Percentiles rank a stretch among this genome's conserved stretches.
These are phyloP conservation scores for Eleusine indica DNA, from an alignment of 176 grass and related monocot genomes.

Conservation along the genomic window DNA sequence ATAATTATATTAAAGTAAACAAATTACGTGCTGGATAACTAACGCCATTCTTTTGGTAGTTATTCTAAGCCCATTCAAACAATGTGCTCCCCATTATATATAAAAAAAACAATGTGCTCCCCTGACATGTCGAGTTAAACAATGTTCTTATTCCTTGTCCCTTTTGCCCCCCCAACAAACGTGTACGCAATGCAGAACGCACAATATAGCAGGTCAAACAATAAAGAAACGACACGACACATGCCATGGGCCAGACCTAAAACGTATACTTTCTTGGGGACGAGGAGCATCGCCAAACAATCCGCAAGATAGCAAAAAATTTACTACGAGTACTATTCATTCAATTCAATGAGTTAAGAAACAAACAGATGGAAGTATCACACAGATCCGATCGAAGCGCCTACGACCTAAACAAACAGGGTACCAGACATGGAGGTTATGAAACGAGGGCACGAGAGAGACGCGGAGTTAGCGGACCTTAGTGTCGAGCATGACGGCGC, in stretches of 20 bases:
- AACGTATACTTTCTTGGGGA: not conserved
- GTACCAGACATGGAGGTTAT: not conserved
- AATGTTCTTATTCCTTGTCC: not conserved
- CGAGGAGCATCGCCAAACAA: not conserved
- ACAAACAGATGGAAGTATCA: not conserved
- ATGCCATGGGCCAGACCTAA: not conserved
- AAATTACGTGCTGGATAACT: not conserved
- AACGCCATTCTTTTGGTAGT: not conserved
- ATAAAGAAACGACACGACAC: conserved; percentile 15
- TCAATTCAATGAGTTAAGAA: not conserved
- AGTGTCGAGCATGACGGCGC: conserved; percentile 94
- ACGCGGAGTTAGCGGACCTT: conserved; percentile 44
- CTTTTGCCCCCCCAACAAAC: not conserved
- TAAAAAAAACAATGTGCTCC: too few species aligned
- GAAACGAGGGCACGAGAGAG: not conserved
- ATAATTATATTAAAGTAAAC: not conserved
- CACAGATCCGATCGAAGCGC: conserved; percentile 25
- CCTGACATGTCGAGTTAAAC: too few species aligned
- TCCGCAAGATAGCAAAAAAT: not conserved
- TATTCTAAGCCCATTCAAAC: not conserved
- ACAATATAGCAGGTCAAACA: not conserved
- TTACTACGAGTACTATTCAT: not conserved
- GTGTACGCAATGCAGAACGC: not conserved
- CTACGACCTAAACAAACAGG: not conserved
- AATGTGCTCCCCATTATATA: not conserved